phyloP scores from a whole-genome alignment of 176 grass and related monocot genomes.

The Musa beccarii region DNA sequence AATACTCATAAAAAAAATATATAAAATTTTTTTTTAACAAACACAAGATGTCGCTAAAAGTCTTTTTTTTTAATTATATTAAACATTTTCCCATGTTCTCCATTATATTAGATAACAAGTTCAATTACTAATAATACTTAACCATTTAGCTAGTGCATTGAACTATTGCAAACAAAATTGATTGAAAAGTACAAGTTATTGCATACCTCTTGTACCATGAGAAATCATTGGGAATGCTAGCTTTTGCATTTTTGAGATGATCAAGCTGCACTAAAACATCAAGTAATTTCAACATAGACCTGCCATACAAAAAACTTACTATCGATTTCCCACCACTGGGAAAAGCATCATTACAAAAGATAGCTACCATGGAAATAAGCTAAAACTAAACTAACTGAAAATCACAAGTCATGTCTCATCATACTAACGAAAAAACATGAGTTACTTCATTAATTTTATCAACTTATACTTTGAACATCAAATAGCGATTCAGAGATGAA shows the following conservation, averaged over 20 bases:
- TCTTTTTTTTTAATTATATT: background rate
- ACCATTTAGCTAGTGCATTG: background rate
- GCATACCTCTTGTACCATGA: conserved; percentile 97
- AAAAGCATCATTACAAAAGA: background rate
- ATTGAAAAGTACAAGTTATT: conserved; percentile 13
- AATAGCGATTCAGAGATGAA: no score
- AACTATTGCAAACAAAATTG: background rate
- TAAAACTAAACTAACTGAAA: background rate
- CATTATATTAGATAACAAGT: no score
- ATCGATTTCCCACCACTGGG: background rate
- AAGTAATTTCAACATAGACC: conserved; percentile 96
- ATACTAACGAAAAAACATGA: background rate
- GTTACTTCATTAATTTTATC: no score
- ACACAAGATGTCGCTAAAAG: no score
- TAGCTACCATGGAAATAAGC: background rate
- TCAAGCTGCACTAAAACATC: conserved; percentile 94
- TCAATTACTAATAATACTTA: background rate
- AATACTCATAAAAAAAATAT: background rate
- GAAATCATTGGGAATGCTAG: conserved; percentile 99
- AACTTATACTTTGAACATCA: no score
- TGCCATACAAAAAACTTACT: conserved; percentile 26
- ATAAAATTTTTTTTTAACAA: no score
- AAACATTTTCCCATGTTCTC: background rate
- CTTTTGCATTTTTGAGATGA: conserved; percentile 99
- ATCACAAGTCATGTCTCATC: background rate